Evolutionary conservation across 305 asterid genomes (phyloP).

Genomic region (Fraxinus angustifolia): DNA sequence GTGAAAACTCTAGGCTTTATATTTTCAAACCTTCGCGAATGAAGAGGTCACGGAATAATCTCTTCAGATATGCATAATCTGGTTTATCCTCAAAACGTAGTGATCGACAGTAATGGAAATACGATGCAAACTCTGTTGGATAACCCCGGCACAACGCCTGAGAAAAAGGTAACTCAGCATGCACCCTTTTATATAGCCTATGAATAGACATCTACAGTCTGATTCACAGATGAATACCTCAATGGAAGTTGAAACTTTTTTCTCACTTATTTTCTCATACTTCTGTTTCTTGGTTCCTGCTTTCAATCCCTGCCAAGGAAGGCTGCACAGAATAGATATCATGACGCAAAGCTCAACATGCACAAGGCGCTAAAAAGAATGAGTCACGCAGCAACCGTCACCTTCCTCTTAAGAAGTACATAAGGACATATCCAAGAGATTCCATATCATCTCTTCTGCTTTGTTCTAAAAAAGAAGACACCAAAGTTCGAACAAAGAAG

Average conservation of each 20-base stretch:
- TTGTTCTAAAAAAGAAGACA: slow-evolving; percentile 55
- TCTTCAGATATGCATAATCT: slow-evolving; percentile 92
- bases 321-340: slow-evolving; percentile 51
- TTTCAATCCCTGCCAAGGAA: slow-evolving; percentile 98
- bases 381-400: slow-evolving; percentile 23
- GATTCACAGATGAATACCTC: slow-evolving; percentile 50
- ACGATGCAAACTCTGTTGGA: slow-evolving; percentile 92
- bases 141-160: slow-evolving; percentile 84
- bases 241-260: slow-evolving; percentile 84
- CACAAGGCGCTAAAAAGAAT: slow-evolving; percentile 11
- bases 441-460: slow-evolving; percentile 99
- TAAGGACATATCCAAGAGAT: slow-evolving; percentile 91
- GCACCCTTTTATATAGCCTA: slow-evolving; percentile 10
- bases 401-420: slow-evolving; percentile 98
- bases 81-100: slow-evolving; percentile 93
- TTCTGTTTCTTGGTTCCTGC: slow-evolving; percentile 94
- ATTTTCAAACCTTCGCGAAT: slow-evolving; percentile 78
- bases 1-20: background rate
- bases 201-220: slow-evolving; percentile 11
- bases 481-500: slow-evolving; percentile 22
- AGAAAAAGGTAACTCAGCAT: slow-evolving; percentile 23
- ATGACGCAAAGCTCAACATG: slow-evolving; percentile 25
- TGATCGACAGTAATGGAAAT: slow-evolving; percentile 93
- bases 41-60: slow-evolving; percentile 92
- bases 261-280: slow-evolving; percentile 91